phyloP scores from a whole-genome alignment of 495 filamentous ascomycete genomes.

The Aspergillus homomorphus region DNA sequence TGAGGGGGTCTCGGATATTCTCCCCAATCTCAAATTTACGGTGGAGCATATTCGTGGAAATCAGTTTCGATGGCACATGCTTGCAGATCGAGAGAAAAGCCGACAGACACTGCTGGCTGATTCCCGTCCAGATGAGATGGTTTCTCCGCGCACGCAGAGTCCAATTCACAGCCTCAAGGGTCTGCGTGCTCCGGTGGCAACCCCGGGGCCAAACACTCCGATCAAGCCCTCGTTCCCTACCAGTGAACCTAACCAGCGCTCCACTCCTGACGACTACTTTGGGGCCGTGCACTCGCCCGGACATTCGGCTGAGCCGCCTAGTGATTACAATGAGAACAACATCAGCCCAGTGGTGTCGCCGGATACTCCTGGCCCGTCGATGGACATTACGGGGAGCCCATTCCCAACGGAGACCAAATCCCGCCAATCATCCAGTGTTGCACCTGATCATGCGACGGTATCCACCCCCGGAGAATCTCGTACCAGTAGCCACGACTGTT shows the following conservation, averaged over 20 bases:
- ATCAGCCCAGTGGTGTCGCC: constrained; percentile 40
- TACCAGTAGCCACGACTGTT: not conserved
- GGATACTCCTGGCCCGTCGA: constrained; percentile 41
- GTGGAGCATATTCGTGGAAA: constrained; percentile 77
- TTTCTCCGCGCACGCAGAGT: constrained; percentile 43
- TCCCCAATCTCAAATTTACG: constrained; percentile 79
- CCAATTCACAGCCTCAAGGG: constrained; percentile 21
- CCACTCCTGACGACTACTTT: constrained; percentile 16
- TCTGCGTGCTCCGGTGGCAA: constrained; percentile 6
- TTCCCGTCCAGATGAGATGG: constrained; percentile 19
- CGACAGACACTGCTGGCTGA: constrained; percentile 29
- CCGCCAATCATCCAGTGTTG: constrained; percentile 37
- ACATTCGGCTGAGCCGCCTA: constrained; percentile 12
- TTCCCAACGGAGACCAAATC: constrained; percentile 23
- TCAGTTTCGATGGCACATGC: constrained; percentile 65
- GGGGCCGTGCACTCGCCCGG: constrained; percentile 23
- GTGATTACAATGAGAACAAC: constrained; percentile 35
- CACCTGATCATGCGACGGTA: constrained; percentile 33
- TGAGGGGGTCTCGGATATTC: constrained; percentile 74
- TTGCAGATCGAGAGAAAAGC: constrained; percentile 53
- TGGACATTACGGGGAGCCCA: constrained; percentile 37
- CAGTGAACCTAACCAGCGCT: constrained; percentile 3
- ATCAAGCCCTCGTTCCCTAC: constrained; percentile 10
- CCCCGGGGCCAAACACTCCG: constrained; percentile 3
- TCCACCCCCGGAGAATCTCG: constrained; percentile 25